A percentile compares a stretch with the other conserved stretches of the same genome.
Conservation (phyloP, 176 grass and related monocot genomes). For the Poa annua region DNA sequence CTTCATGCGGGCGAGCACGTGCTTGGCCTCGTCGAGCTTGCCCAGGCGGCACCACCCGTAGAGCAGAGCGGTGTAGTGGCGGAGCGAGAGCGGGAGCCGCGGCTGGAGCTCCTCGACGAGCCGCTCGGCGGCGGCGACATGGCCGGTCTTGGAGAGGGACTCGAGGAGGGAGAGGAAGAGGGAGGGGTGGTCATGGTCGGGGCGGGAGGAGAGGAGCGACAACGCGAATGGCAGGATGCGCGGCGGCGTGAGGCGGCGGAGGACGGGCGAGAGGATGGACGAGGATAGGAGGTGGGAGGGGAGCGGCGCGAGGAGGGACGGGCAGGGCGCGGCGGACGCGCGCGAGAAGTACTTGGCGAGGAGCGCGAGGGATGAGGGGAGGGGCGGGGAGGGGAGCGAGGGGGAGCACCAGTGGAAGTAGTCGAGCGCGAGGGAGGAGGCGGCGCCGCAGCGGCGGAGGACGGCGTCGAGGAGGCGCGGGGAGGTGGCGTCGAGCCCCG, state of each 20-base stretch:
- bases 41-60: slow-evolving; percentile 93
- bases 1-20: slow-evolving; percentile 84
- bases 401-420: slow-evolving; percentile 78
- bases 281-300: slow-evolving; percentile 53
- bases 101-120: slow-evolving; percentile 82
- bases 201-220: slow-evolving; percentile 56
- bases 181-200: slow-evolving; percentile 48
- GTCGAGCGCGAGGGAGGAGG: slow-evolving; percentile 63
- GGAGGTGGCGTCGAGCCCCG: slow-evolving; percentile 56
- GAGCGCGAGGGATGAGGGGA: slow-evolving; percentile 57
- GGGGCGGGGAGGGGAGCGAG: slow-evolving; percentile 53
- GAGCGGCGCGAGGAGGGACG: slow-evolving; percentile 58
- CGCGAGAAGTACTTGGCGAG: slow-evolving; percentile 64
- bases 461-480: slow-evolving; percentile 71
- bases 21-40: slow-evolving; percentile 90
- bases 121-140: slow-evolving; percentile 63
- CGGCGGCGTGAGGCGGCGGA: slow-evolving; percentile 55
- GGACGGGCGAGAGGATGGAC: slow-evolving; percentile 57
- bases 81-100: slow-evolving; percentile 55
- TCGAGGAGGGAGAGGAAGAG: slow-evolving; percentile 65
- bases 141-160: slow-evolving; percentile 64
- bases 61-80: slow-evolving; percentile 84
- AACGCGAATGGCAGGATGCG: slow-evolving; percentile 54
- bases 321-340: slow-evolving; percentile 51
- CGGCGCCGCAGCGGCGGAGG: slow-evolving; percentile 63